Evolutionary conservation across 2,329 filamentous ascomycete genomes (phyloP), one percentile per base, ranked within the genome.

Genomic region (Aspergillus candidus): DNA sequence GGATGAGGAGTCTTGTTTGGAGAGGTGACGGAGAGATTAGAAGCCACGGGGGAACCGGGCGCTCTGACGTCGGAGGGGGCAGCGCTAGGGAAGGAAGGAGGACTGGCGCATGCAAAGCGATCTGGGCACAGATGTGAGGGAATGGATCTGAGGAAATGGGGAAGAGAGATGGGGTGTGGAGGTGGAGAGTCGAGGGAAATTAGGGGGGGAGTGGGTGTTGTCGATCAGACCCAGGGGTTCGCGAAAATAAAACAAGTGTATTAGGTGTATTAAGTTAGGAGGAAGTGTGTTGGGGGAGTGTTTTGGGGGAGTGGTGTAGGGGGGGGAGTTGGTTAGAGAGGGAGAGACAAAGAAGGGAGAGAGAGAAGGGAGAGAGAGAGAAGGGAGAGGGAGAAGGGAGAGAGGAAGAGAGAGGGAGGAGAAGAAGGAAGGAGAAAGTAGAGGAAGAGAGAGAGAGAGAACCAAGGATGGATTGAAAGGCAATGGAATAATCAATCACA

Each of bases 361-460:
- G 47, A 48, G 53, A 56, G 57, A 50, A 57, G 53, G 53, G 51
- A 52, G 50, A 44, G 57, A 60, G 57, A 49, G 60, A 61, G 47
- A 51, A 61, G 57, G 61, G 57, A 49, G 60, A 61, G 47, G 48
- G 53, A 56, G 57, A 50, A 57, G 53, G 53, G 51, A 52, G 50
- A 44, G 55, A 42, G n/a, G 40, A 49, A 43, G 38, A 54, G 35
- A 31, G 38, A 12, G 34, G 41, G 38, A 41, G 13, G 34, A 35
- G 22, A 36, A 32, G 22, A 30, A 18, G 32, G 48, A 40, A 43
- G 43, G 46, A 48, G 44, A 49, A 54, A 56, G 46, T 49, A 35
- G 42, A 49, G 40, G 44, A 38, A 35, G 38, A 42, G 40, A 32
- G 39, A 45, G 32, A 33, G 22, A 27, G 22, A 27, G 22, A 18